Conservation (phyloP, 768 basidiomycete genomes). For the Polyporus arcularius region DNA sequence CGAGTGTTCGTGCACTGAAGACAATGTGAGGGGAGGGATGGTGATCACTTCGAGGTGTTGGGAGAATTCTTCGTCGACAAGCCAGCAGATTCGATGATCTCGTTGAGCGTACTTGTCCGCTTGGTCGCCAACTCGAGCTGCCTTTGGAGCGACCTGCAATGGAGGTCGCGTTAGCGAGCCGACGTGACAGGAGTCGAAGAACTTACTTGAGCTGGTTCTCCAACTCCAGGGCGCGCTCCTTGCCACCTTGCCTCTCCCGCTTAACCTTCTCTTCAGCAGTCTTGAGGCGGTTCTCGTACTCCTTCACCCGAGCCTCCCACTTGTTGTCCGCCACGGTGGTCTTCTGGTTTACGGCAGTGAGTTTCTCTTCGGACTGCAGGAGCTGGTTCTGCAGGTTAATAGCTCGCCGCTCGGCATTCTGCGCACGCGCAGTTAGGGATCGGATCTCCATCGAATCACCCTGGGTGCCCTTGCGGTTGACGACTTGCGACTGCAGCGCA, state of each 20-base stretch:
- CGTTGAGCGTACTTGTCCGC: slow-evolving; percentile 60
- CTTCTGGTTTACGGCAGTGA: slow-evolving; percentile 70
- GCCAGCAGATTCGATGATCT: slow-evolving; percentile 38
- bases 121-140: slow-evolving; percentile 61
- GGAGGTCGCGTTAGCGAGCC: background rate
- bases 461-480: slow-evolving; percentile 53
- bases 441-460: slow-evolving; percentile 76
- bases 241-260: slow-evolving; percentile 89
- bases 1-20: background rate
- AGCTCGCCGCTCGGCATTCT: slow-evolving; percentile 84
- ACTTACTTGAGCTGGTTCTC: slow-evolving; percentile 70
- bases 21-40: background rate
- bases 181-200: background rate
- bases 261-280: slow-evolving; percentile 94
- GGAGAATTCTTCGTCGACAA: background rate
- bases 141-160: slow-evolving; percentile 43
- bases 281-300: slow-evolving; percentile 81
- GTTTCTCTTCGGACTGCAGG: slow-evolving; percentile 78
- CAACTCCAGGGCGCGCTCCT: slow-evolving; percentile 81
- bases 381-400: slow-evolving; percentile 84
- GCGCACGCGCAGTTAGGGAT: slow-evolving; percentile 69
- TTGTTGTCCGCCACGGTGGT: slow-evolving; percentile 73
- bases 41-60: slow-evolving; percentile 6
- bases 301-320: slow-evolving; percentile 87
- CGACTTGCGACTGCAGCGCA: slow-evolving; percentile 73